A percentile compares a stretch with the other conserved stretches of the same genome.
Evolutionary conservation across 305 asterid species (phyloP).

Genomic region (Solanum hybrid): DNA sequence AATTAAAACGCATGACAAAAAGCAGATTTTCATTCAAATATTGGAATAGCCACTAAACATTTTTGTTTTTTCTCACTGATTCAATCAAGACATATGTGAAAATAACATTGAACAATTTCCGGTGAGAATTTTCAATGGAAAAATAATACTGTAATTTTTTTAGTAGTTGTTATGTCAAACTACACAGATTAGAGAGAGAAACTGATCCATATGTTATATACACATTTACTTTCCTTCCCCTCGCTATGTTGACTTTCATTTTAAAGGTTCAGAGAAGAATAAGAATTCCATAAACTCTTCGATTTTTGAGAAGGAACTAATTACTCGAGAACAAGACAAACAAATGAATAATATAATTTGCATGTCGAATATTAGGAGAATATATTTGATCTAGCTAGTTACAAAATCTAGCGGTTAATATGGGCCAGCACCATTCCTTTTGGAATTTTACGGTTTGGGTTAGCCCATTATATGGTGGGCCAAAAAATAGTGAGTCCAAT

Average conservation of each 20-base stretch:
- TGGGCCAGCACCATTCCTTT: neutral
- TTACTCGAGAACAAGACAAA: neutral
- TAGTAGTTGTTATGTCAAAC: neutral
- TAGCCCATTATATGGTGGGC: neutral
- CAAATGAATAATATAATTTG: neutral
- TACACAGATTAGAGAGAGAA: neutral
- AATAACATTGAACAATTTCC: neutral
- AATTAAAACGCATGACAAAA: neutral
- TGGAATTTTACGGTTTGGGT: too few species aligned
- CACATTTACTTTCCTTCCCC: neutral
- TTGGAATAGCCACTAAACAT: neutral
- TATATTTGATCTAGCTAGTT: neutral
- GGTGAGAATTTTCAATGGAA: neutral
- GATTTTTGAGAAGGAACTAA: neutral
- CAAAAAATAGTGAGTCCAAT: neutral
- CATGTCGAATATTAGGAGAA: neutral
- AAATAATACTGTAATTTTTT: too few species aligned
- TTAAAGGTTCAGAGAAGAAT: neutral
- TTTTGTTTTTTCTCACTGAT: neutral
- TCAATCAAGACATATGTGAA: neutral
- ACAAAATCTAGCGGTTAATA: neutral
- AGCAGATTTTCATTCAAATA: neutral
- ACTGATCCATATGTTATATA: neutral
- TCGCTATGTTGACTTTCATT: neutral
- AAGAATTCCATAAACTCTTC: neutral